phyloP scores from a whole-genome alignment of 139 green algal species.

The Yamagishiella unicocca region DNA sequence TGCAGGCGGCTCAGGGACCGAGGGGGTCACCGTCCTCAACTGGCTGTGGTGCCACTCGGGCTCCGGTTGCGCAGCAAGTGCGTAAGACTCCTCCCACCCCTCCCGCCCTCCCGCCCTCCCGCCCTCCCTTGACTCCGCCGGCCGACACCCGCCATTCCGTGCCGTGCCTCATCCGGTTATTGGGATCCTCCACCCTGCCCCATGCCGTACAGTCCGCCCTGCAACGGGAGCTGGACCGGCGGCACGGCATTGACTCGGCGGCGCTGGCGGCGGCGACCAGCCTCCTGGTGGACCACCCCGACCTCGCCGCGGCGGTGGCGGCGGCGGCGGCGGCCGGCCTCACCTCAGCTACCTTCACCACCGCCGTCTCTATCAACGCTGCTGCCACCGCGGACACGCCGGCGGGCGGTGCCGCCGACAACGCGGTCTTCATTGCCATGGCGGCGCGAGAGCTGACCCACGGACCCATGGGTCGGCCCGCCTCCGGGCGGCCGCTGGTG shows the following conservation, averaged over 20 bases:
- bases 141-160: no score
- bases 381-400: background rate
- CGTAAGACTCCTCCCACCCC: background rate
- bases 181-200: no score
- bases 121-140: no score
- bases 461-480: conserved; percentile 10
- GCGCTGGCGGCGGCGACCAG: conserved; percentile 43
- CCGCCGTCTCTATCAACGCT: background rate
- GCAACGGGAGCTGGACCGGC: conserved; percentile 46
- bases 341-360: background rate
- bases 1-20: background rate
- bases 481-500: conserved; percentile 68
- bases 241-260: conserved; percentile 61
- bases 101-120: background rate
- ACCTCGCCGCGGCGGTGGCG: background rate
- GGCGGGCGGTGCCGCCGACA: background rate
- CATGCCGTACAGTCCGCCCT: conserved; percentile 66
- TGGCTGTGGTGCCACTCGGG: no score
- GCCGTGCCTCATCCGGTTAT: no score
- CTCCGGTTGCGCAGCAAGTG: no score
- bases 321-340: no score
- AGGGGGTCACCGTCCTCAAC: background rate
- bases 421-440: background rate
- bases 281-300: conserved; percentile 44
- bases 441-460: conserved; percentile 37